A percentile compares a stretch with the other conserved stretches of the same genome.
Conservation (phyloP, 148 eudicot genomes). For the Rhododendron kiyosumense region DNA sequence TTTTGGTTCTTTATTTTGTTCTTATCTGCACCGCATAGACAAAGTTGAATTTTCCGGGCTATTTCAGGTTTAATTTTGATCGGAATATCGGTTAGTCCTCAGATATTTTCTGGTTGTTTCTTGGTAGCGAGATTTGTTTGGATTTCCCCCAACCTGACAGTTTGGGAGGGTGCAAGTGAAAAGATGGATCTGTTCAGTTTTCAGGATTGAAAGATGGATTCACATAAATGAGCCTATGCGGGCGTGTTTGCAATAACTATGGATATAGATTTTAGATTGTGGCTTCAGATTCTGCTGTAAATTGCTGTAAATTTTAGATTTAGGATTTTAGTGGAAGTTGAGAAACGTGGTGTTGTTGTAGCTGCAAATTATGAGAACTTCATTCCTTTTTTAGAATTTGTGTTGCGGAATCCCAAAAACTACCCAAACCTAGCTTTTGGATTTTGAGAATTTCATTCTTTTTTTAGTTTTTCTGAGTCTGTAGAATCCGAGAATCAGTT, state of each 20-base stretch:
- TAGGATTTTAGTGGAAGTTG: no score
- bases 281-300: no score
- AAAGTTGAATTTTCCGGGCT: neutral
- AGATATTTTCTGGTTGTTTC: neutral
- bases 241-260: no score
- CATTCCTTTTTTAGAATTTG: neutral
- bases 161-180: neutral
- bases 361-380: neutral
- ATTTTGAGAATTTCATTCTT: neutral
- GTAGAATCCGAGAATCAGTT: neutral
- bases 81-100: neutral
- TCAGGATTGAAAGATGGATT: neutral
- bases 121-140: neutral
- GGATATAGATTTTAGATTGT: no score
- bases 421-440: neutral
- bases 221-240: no score
- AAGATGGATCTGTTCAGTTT: neutral
- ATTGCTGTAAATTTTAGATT: no score
- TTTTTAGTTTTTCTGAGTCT: neutral
- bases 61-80: neutral
- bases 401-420: neutral
- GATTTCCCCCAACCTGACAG: neutral
- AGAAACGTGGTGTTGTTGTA: neutral
- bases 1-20: neutral
- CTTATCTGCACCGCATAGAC: neutral